phyloP scores from a whole-genome alignment of 768 basidiomycete genomes.

The Mycena venus region DNA sequence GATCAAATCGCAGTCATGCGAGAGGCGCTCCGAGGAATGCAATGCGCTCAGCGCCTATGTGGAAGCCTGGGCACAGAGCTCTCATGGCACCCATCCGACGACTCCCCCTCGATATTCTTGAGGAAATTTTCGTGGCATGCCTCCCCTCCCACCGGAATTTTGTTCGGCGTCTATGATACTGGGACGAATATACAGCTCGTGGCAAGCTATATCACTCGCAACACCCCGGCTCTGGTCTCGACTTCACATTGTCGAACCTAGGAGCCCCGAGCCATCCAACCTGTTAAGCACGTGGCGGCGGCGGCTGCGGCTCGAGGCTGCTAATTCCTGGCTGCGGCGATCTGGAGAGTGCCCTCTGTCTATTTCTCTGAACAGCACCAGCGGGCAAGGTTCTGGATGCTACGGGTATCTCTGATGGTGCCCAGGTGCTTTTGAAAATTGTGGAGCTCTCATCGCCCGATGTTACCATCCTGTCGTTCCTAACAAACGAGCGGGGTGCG shows the following conservation, averaged over 20 bases:
- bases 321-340: background rate
- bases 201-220: conserved; percentile 9
- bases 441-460: no score
- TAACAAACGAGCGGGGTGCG: no score
- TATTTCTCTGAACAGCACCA: background rate
- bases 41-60: background rate
- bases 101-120: background rate
- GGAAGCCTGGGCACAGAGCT: background rate
- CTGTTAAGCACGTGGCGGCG: no score
- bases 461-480: no score
- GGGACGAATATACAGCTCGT: conserved; percentile 21
- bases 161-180: conserved; percentile 19
- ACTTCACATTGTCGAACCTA: conserved; percentile 9
- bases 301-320: background rate
- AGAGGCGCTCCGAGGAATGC: no score
- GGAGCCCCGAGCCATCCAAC: background rate
- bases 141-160: conserved; percentile 12
- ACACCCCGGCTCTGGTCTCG: conserved; percentile 16
- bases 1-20: no score
- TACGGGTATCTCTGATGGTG: no score
- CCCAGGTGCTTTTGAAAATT: no score
- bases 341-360: background rate
- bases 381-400: no score
- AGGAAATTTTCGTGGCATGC: conserved; percentile 19
- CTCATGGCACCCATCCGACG: background rate